Evolutionary conservation across 768 basidiomycete species (phyloP).

Genomic region (Leucosporidium yakuticum): DNA sequence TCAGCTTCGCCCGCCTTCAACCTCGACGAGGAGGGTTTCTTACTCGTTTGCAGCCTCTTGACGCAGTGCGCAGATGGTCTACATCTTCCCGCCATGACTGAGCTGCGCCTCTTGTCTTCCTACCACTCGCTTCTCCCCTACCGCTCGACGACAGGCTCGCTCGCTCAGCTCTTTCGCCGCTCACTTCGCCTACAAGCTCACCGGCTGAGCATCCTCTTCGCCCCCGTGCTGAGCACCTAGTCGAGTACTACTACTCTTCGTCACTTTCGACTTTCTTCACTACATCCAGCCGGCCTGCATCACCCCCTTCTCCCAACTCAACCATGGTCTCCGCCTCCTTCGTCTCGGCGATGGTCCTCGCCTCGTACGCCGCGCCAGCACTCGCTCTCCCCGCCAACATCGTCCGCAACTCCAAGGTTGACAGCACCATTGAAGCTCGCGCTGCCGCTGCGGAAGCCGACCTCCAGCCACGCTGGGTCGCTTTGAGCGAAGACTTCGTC

Average conservation of each 20-base stretch:
- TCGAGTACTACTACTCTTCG: too few relatives aligned
- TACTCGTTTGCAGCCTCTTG: not conserved
- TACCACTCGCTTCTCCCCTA: too few relatives aligned
- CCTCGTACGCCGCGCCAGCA: not conserved
- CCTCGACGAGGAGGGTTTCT: not conserved
- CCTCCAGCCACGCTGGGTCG: not conserved
- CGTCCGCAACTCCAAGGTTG: conserved; percentile 14
- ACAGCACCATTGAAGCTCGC: conserved; percentile 2
- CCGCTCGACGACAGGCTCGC: too few relatives aligned
- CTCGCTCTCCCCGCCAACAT: conserved; percentile 14
- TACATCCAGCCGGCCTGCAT: too few relatives aligned
- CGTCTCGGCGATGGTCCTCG: conserved; percentile 10
- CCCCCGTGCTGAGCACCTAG: too few relatives aligned
- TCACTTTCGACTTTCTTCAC: too few relatives aligned
- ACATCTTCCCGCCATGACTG: too few relatives aligned
- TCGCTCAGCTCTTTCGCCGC: too few relatives aligned
- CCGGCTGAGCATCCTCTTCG: too few relatives aligned
- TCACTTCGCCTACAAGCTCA: too few relatives aligned
- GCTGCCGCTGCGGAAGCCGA: not conserved
- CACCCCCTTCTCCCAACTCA: not conserved
- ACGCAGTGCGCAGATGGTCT: too few relatives aligned
- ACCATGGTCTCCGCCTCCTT: not conserved
- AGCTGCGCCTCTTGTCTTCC: too few relatives aligned
- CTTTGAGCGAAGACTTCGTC: not conserved
- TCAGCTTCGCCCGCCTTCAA: not conserved